phyloP scores from a whole-genome alignment of 345 rosid genomes.

The Psidium guajava region DNA sequence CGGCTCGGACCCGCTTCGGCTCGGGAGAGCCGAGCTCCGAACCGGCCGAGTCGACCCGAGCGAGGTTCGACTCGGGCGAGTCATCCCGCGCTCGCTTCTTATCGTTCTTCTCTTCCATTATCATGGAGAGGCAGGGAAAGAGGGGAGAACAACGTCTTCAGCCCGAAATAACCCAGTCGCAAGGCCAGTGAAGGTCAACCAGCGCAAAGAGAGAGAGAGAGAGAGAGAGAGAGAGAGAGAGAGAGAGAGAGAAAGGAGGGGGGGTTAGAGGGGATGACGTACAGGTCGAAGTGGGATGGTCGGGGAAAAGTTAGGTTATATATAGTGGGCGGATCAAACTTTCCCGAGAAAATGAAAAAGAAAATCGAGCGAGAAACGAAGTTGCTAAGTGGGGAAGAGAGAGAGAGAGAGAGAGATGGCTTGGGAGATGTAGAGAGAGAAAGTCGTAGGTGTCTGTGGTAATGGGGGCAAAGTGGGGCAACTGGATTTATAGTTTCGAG shows the following conservation, averaged over 20 bases:
- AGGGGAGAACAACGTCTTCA: not conserved
- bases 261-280: not conserved
- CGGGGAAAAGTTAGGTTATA: not conserved
- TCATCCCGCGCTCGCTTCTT: slow-evolving; percentile 2
- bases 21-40: slow-evolving; percentile 5
- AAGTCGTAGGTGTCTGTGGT: not conserved
- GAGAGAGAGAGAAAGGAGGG: not conserved
- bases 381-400: not conserved
- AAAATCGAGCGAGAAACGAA: not conserved
- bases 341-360: not conserved
- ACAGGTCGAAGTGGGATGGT: not conserved
- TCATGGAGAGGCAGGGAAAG: not conserved
- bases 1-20: slow-evolving; percentile 17
- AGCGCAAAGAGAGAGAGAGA: not conserved
- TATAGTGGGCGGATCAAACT: not conserved
- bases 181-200: not conserved
- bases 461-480: not conserved
- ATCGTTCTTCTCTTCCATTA: not conserved
- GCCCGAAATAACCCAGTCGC: not conserved
- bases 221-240: not conserved
- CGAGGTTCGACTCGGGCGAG: slow-evolving; percentile 1
- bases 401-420: not conserved
- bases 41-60: not conserved
- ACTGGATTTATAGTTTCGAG: not conserved
- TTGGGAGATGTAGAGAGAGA: not conserved